Evolutionary conservation across 768 basidiomycete genomes (phyloP), one percentile per base, ranked within the genome.

Genomic region (Tylopilus vinaceipallidus): DNA sequence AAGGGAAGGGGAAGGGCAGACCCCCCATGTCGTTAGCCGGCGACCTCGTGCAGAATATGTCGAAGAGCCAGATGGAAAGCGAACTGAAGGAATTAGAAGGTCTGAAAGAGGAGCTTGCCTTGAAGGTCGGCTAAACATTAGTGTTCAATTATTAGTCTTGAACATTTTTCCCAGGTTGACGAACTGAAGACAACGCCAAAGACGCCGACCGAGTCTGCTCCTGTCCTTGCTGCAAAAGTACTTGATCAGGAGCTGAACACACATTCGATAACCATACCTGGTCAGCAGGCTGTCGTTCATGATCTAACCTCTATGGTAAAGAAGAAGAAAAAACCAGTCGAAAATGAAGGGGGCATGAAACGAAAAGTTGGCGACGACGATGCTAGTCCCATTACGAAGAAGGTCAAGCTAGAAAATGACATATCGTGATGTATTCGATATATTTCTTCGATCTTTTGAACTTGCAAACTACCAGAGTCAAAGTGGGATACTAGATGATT

Each of bases 181-280:
- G 95, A 98, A 59, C 75, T 97, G 27, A 95, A 91, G 70, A 82
- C 83, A 5, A 77, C 84, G 6, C 93, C 93, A 0, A 82, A 80
- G 42, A 80, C 90, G 14, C 63, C 73, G 8, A 62, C 74, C 20
- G 69, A 71, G 29, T 82, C 82, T 30, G 88, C 87, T 2, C 86
- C 87, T 2, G 85, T 77, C n/a, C 60, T 86, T 49, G 89, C 73
- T 17, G 86, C 86, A 14, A 81, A 77, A 55, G 86, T 80, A 3
- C 73, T 92, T 19, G 89, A 92, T 57, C 72, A 74, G 41, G 89
- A 87, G 52, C 74, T 92, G 23, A 87, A 85, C 49, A 67, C 66
- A 29, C 67, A 59, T 14, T 49, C 72, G 1, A 60, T 75, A 16
- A 57, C 73, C 12, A 58, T 68, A 12, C 53, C 71, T 6, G 58